Percentiles rank a stretch among this genome's conserved stretches.
Conservation (phyloP, 2,329 filamentous ascomycete species). For the Byssoonygena ceratinophila region DNA sequence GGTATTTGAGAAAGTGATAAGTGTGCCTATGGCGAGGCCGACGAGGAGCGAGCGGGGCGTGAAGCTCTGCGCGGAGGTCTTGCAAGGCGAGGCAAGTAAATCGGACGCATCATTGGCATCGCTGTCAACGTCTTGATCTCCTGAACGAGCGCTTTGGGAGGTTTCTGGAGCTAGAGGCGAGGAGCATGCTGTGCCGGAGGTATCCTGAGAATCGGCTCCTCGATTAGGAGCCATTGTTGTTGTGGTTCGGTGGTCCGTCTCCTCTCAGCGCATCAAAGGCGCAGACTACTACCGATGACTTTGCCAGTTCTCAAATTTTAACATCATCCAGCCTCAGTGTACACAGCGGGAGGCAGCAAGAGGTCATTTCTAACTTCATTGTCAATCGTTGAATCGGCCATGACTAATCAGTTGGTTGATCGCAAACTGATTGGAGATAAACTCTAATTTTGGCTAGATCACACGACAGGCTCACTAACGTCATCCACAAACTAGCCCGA, state of each 20-base stretch:
- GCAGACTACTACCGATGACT: neutral
- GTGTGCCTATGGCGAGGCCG: conserved; percentile 70
- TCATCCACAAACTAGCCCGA: neutral
- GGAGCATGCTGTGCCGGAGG: neutral
- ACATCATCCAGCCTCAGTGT: neutral
- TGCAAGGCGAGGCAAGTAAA: neutral
- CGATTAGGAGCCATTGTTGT: neutral
- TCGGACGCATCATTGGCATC: neutral
- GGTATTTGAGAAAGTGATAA: conserved; percentile 95
- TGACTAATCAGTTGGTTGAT: neutral
- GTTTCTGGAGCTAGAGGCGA: neutral
- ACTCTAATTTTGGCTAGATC: neutral
- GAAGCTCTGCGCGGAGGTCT: conserved; percentile 52
- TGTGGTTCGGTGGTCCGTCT: neutral
- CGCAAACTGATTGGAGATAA: neutral
- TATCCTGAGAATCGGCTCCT: neutral
- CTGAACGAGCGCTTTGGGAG: neutral
- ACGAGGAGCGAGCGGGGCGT: conserved; percentile 69
- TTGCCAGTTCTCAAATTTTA: neutral
- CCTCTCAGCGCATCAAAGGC: neutral
- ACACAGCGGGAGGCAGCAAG: neutral
- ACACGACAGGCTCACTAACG: neutral
- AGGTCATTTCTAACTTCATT: neutral
- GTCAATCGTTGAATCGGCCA: neutral
- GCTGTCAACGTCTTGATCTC: neutral